phyloP scores from a whole-genome alignment of 495 filamentous ascomycete species.

The Clavariopsis aquatica region DNA sequence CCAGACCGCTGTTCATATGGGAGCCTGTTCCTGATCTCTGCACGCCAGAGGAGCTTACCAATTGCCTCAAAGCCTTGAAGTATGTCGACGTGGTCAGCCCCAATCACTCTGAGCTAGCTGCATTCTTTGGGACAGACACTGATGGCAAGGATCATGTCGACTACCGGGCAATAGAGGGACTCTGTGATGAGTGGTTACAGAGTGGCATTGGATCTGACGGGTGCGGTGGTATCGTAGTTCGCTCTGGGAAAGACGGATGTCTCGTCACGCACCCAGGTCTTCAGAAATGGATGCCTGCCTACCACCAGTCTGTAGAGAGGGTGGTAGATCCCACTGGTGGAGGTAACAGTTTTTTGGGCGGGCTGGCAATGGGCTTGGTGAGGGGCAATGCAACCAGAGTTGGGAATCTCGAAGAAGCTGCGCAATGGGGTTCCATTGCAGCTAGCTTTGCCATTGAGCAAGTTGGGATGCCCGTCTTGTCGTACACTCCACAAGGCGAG shows the following conservation, averaged over 20 bases:
- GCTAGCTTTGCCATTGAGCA: slow-evolving; percentile 96
- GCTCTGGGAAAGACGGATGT: slow-evolving; percentile 62
- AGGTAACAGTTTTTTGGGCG: slow-evolving; percentile 90
- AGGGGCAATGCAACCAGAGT: slow-evolving; percentile 45
- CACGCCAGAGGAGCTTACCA: slow-evolving; percentile 69
- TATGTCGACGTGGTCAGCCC: slow-evolving; percentile 83
- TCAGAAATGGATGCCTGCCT: slow-evolving; percentile 56
- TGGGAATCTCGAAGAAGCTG: slow-evolving; percentile 64
- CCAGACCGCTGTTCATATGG: slow-evolving; percentile 77
- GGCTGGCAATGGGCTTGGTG: slow-evolving; percentile 72
- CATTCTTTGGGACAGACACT: slow-evolving; percentile 66
- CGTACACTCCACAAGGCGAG: slow-evolving; percentile 59
- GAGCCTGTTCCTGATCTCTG: slow-evolving; percentile 92
- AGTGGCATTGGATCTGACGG: slow-evolving; percentile 52
- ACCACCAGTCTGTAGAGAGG: slow-evolving; percentile 52
- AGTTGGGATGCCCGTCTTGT: slow-evolving; percentile 73
- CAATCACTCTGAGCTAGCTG: slow-evolving; percentile 81
- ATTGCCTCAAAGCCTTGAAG: slow-evolving; percentile 68
- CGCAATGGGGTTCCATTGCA: slow-evolving; percentile 76
- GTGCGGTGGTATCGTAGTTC: slow-evolving; percentile 54
- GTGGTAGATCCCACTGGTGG: slow-evolving; percentile 95
- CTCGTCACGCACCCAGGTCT: slow-evolving; percentile 51
- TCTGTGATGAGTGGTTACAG: slow-evolving; percentile 60
- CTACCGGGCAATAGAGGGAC: slow-evolving; percentile 52
- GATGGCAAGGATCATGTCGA: slow-evolving; percentile 55